Conservation (phyloP, 2,329 filamentous ascomycete species). For the Bertia moriformis region DNA sequence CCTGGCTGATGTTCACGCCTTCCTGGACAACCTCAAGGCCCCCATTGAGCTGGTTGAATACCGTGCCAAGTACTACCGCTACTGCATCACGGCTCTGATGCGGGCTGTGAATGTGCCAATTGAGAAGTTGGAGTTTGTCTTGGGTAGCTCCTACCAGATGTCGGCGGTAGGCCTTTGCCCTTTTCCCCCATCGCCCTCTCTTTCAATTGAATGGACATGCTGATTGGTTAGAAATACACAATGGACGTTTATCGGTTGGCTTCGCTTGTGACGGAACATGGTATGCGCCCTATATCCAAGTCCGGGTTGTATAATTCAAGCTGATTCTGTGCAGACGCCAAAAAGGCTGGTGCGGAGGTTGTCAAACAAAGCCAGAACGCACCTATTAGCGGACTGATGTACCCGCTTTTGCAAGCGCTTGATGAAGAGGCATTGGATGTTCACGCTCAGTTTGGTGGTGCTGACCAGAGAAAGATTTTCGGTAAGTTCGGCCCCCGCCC, state of each 20-base stretch:
- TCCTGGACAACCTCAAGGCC: slow-evolving; percentile 58
- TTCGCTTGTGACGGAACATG: no score
- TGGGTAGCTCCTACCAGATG: slow-evolving; percentile 70
- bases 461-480: slow-evolving; percentile 84
- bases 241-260: slow-evolving; percentile 78
- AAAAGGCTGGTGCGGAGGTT: slow-evolving; percentile 82
- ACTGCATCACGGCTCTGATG: slow-evolving; percentile 60
- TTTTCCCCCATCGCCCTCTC: slow-evolving; percentile 3
- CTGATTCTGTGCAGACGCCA: slow-evolving; percentile 42
- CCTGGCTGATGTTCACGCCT: slow-evolving; percentile 52
- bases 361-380: slow-evolving; percentile 81
- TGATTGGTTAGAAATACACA: slow-evolving; percentile 64
- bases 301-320: slow-evolving; percentile 12
- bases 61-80: slow-evolving; percentile 72
- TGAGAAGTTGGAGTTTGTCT: slow-evolving; percentile 67
- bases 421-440: slow-evolving; percentile 82
- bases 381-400: slow-evolving; percentile 60
- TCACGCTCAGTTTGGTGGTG: slow-evolving; percentile 75
- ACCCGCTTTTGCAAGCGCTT: slow-evolving; percentile 76
- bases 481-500: no score
- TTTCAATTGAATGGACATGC: no score
- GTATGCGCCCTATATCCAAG: no score
- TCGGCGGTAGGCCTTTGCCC: slow-evolving; percentile 19
- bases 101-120: slow-evolving; percentile 66
- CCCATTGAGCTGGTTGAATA: slow-evolving; percentile 75